Base-by-base conservation (phyloP, 2,329 filamentous ascomycete species). In the Ophiostoma populinum region DNA sequence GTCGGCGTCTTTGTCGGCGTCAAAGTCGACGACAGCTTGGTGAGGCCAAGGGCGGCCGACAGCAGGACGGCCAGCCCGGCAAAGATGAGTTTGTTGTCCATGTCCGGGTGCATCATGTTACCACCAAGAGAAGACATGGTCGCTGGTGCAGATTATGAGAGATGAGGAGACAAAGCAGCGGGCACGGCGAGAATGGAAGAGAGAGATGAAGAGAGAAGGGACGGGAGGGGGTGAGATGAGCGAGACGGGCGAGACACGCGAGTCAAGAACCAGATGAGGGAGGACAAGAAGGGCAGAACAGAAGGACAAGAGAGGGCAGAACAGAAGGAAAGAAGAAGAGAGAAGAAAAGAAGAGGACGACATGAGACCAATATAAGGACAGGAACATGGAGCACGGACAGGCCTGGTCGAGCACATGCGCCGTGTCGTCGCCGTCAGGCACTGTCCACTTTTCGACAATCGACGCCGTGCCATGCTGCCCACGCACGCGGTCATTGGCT, bases 91-190 rank as follows among this genome's bases (percentile, higher is more conserved):
- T 65, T 62, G 42, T 55, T 52, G 45, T 63, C 55, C 40, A 56
- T 48, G 43, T 56, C 56, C 39, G 53, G 55, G 46, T 61, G 58
- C 50, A 64, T 51, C 46, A 65, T 61, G 60, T 67, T 72, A 74
- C 65, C 67, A 72, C 65, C 70, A 75, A 62, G 70, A 75, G 58
- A 75, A 75, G 62, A 70, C 71, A 75, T 76, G 71, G 51, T 75
- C 60, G 49, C 55, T 55, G 49, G 50, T 32, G 26, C 24, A 13
- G 24, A 21, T 16, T 7, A 5, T 13, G 10, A 10, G n/a, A 16
- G 25, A 15, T n/a, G 5, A 15, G 22, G 15, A 29, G 21, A 22
- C 27, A 21, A 11, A 24, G 25, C n/a, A 24, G 24, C 12, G 19
- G 32, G n/a, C 16, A 24, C 15, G 5, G 24, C 17, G 26, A 5